phyloP scores from a whole-genome alignment of 1,139 yeast species.

The Scheffersomyces titani region DNA sequence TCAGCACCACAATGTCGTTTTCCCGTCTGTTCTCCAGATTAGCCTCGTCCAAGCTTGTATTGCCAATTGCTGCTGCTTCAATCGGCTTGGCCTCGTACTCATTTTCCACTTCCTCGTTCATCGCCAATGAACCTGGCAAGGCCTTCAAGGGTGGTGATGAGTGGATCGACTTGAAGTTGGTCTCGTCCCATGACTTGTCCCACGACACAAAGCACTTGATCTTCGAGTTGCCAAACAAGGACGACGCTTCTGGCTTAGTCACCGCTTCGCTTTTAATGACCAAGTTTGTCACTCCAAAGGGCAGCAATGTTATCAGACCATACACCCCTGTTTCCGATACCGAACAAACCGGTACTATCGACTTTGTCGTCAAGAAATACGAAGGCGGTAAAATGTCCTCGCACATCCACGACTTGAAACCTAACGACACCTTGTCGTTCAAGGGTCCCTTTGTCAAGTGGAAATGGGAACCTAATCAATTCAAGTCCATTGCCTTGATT shows the following conservation, averaged over 20 bases:
- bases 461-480: conserved; percentile 88
- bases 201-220: conserved; percentile 68
- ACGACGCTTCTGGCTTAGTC: conserved; percentile 74
- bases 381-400: conserved; percentile 81
- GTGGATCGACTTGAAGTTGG: conserved; percentile 81
- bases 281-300: conserved; percentile 81
- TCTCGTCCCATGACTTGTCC: conserved; percentile 56
- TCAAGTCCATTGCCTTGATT: conserved; percentile 73
- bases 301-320: conserved; percentile 89
- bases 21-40: conserved; percentile 19
- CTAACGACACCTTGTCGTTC: conserved; percentile 80
- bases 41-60: conserved; percentile 27
- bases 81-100: conserved; percentile 53
- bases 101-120: conserved; percentile 30
- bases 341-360: conserved; percentile 70
- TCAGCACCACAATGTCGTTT: conserved; percentile 14
- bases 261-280: conserved; percentile 81
- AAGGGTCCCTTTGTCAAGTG: conserved; percentile 95
- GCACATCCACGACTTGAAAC: conserved; percentile 71
- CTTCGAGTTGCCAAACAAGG: conserved; percentile 69
- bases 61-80: conserved; percentile 52
- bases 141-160: conserved; percentile 69
- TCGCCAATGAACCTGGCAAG: conserved; percentile 51
- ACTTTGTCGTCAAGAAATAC: conserved; percentile 82
- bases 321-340: conserved; percentile 88